phyloP scores from a whole-genome alignment of 1,139 yeast species.

The Debaryomyces nepalensis region DNA sequence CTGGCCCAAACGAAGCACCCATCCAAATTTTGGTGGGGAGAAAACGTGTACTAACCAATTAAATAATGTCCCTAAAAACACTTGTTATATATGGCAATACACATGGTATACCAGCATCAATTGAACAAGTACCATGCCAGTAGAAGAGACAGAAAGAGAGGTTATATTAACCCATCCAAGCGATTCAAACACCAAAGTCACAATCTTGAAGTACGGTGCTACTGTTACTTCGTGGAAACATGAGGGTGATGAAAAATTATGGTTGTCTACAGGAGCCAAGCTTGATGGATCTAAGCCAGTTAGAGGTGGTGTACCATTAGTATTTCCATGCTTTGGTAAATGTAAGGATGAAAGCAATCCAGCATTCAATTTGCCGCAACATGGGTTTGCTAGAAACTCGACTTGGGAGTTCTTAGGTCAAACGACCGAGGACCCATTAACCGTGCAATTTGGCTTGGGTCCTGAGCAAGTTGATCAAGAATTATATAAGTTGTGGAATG shows the following conservation, averaged over 20 bases:
- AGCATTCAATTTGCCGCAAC: slow-evolving; percentile 74
- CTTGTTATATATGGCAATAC: background rate
- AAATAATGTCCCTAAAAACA: background rate
- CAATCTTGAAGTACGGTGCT: slow-evolving; percentile 85
- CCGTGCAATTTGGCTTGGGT: slow-evolving; percentile 87
- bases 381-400: slow-evolving; percentile 91
- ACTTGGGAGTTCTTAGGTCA: slow-evolving; percentile 94
- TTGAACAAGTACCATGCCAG: slow-evolving; percentile 42
- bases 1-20: background rate
- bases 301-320: slow-evolving; percentile 95
- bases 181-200: slow-evolving; percentile 57
- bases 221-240: slow-evolving; percentile 80
- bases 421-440: slow-evolving; percentile 55
- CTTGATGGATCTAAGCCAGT: slow-evolving; percentile 92
- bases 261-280: slow-evolving; percentile 72
- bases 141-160: slow-evolving; percentile 66
- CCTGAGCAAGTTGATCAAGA: slow-evolving; percentile 76
- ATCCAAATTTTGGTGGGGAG: too few relatives aligned
- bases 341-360: slow-evolving; percentile 43
- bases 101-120: background rate
- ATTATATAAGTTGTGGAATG: slow-evolving; percentile 59
- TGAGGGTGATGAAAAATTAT: slow-evolving; percentile 68
- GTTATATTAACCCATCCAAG: slow-evolving; percentile 65
- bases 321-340: slow-evolving; percentile 94
- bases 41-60: slow-evolving; percentile 1